Conservation (phyloP, 495 filamentous ascomycete genomes). For the Aspergillus biplanus region DNA sequence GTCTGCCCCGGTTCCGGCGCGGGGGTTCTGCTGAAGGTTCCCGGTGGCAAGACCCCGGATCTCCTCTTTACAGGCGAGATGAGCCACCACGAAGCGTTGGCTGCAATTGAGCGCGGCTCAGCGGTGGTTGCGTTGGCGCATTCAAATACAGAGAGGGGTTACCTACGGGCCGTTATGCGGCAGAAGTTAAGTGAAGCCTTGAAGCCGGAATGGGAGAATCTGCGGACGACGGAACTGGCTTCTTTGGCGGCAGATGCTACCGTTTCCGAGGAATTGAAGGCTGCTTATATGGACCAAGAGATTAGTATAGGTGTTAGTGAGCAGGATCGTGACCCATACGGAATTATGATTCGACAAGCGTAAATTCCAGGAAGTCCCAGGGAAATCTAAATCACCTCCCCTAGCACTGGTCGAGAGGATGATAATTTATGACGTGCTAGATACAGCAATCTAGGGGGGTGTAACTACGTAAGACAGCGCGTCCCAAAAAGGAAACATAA, state of each 20-base stretch:
- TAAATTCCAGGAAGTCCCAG: neutral
- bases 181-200: conserved; percentile 62
- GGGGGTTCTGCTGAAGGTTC: conserved; percentile 67
- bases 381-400: no score
- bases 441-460: no score
- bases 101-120: conserved; percentile 85
- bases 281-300: conserved; percentile 51
- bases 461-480: neutral
- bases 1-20: conserved; percentile 88
- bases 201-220: conserved; percentile 53
- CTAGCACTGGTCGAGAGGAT: no score
- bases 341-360: conserved; percentile 61
- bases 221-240: conserved; percentile 42
- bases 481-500: neutral
- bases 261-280: conserved; percentile 40
- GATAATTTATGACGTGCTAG: no score
- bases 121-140: conserved; percentile 85
- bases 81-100: conserved; percentile 87
- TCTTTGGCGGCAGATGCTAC: conserved; percentile 11
- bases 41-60: conserved; percentile 60
- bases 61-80: conserved; percentile 90
- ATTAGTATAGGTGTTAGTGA: conserved; percentile 74
- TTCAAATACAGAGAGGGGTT: conserved; percentile 86
- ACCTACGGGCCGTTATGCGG: conserved; percentile 71
- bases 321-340: conserved; percentile 78